Evolutionary conservation across 2,329 filamentous ascomycete genomes (phyloP), one percentile per base, ranked within the genome.

Genomic region (Pseudogymnoascus pannorum): DNA sequence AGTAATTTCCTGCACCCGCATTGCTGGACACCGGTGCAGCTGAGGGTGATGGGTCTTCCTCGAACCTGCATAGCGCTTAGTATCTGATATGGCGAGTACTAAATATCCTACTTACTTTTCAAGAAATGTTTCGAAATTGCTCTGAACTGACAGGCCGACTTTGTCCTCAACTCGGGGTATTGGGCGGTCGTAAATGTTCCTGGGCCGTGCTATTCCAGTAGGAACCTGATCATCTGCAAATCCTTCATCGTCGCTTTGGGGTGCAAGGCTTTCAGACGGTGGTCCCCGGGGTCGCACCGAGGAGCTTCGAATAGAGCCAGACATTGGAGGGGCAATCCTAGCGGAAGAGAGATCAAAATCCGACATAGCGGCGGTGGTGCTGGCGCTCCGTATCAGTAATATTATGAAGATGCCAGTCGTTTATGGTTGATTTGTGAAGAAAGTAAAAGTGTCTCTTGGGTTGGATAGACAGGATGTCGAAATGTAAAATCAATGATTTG

Each of bases 41-140:
- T 12, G 84, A 88, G 2, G 86, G 78, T 5, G 81, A 77, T 2
- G 85, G 85, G 16, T 89, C 87, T 74, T 92, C 88, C 62, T 84
- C 78, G 71, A 87, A 93, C 58, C 71, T 69, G 81, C 84, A 64
- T 18, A 29, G 51, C 11, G 8, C 14, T 59, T 40, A 64, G 60
- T 38, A 31, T 18, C 4, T 61, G 31, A 14, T 26, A 11, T 61
- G 31, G n/a, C 48, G 31, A 51, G 57, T 31, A 24, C 20, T 58
- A 24, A 22, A 31, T 38, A 18, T 26, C 12, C 12, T 33, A 72
- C 81, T 70, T 72, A 92, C 88, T 81, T 83, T 71, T 94, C 88
- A 24, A 95, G 83, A 71, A 94, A 95, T 66, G 82, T 81, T 74
- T 92, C 87, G 71, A 95, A 94, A 62, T 87, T 84, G 61, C 87